Evolutionary conservation across 495 filamentous ascomycete species (phyloP), one percentile per base, ranked within the genome.

Genomic region (Talaromyces thailandensis): DNA sequence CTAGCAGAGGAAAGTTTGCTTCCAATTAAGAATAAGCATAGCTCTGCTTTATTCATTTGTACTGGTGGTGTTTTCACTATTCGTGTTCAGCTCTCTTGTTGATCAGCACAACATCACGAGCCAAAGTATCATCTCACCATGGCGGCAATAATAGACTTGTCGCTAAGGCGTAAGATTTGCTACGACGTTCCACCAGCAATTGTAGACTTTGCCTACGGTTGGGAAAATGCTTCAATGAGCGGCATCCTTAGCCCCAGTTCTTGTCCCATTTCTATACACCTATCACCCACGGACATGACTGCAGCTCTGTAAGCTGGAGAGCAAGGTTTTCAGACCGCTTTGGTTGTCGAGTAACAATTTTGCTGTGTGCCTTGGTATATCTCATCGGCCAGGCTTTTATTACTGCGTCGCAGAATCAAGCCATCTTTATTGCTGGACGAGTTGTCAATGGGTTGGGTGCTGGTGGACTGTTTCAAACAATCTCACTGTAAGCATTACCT

Each of bases 381-480:
- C 60, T 63, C 25, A 61, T 60, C n/a, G 70, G 70, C 37, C 61
- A 67, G 53, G 66, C 66, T 24, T 43, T 68, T 8, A 58, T 65
- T 25, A 68, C 62, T 37, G 64, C 63, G 3, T 59, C 67, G 6
- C 23, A 51, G 23, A 64, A 65, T 2, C 65, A 62, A 9, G 65
- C 56, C 5, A 52, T 64, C 1, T 73, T 71, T 51, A 63, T 73
- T 14, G 69, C 64, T 9, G 70, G 65, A 6, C 69, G 70, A 63
- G 67, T 69, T 31, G 58, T 67, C 2, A 67, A 65, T 48, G 65
- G 63, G 12, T 59, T 73, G 21, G 62, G 65, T 14, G 0, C 32
- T 67, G 53, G 64, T 6, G 12, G 18, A 21, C n/a, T 23, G n/a
- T 53, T 53, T 24, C 50, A 53, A 26, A 53, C 50, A 3, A 21